These are phyloP conservation scores for Trichosporon ovoides DNA, from an alignment of 1,284 basidiomycete genomes.

Conservation along the genomic window DNA sequence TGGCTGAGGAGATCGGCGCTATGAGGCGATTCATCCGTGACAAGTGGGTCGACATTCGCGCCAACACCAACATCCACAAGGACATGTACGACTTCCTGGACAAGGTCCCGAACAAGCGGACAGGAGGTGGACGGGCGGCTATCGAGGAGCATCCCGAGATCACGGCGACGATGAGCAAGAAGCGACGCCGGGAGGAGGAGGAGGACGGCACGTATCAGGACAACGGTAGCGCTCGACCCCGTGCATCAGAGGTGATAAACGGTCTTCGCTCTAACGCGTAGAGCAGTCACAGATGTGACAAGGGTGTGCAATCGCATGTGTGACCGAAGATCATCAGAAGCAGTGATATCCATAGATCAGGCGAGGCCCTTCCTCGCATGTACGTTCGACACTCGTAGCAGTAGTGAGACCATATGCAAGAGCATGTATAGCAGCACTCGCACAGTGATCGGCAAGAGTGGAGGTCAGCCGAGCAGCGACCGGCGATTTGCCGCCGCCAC, in stretches of 20 bases:
- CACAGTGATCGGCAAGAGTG: too few relatives aligned
- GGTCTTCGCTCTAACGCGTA: slow-evolving; percentile 10
- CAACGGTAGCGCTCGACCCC: background rate
- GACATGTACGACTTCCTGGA: slow-evolving; percentile 22
- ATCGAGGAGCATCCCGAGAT: slow-evolving; percentile 22
- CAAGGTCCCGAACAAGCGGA: slow-evolving; percentile 20
- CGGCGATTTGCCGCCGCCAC: background rate
- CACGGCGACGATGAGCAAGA: background rate
- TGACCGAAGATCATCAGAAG: too few relatives aligned
- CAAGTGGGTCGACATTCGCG: slow-evolving; percentile 26
- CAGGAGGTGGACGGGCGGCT: slow-evolving; percentile 23
- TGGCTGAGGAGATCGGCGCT: slow-evolving; percentile 31
- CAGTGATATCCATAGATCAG: too few relatives aligned
- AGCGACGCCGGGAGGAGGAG: slow-evolving; percentile 21
- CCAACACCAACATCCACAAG: slow-evolving; percentile 23
- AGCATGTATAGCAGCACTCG: too few relatives aligned
- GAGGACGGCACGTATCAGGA: slow-evolving; percentile 20
- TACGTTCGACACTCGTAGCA: too few relatives aligned
- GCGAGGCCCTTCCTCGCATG: too few relatives aligned
- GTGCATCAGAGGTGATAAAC: slow-evolving; percentile 9
- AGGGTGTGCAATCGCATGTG: too few relatives aligned
- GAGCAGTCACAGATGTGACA: too few relatives aligned
- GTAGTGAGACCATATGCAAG: too few relatives aligned
- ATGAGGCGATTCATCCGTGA: slow-evolving; percentile 30
- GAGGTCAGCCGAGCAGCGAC: background rate